Evolutionary conservation across 2,329 filamentous ascomycete genomes (phyloP), one percentile per base, ranked within the genome.

Genomic region (Myrmaecium sp.): DNA sequence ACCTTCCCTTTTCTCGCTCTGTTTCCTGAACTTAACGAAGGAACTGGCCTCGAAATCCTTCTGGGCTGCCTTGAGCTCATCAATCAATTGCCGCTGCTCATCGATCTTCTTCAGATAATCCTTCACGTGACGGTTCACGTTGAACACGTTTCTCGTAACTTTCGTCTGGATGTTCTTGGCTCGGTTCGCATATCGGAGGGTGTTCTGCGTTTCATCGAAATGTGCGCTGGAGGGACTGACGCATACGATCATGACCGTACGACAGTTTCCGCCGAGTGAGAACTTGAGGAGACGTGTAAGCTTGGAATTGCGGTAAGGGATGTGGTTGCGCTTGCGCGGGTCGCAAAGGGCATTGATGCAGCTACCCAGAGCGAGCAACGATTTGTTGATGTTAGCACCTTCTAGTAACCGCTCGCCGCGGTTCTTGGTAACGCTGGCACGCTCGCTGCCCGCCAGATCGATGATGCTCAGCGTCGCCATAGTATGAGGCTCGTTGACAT

Each of bases 81-180:
- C 93, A 51, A 98, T 98, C 44, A 94, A 56, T n/a, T 74, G 76
- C 66, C 93, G 84, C 50, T 98, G 86, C 56, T 98, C 89, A 46
- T 98, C 86, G 42, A 98, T 98, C 65, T 95, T 95, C 60, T 94
- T 89, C 49, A 98, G 57, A 56, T 93, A 98, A 54, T 98, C 89
- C 60, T 98, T 98, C 44, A 98, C 89, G 55, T 98, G 89, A 34
- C 89, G 78, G 51, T 98, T 94, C 36, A 98, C 89, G 50, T 98
- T 98, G 59, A 91, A 98, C 14, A 95, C 84, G 47, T 98, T 98
- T 43, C 84, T 74, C n/a, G 89, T 94, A 30, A 94, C 83, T 64
- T 98, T 98, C 32, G 89, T 98, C 58, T 95, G 91, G 47, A 98
- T 98, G 45, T 98, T 98, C 68, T 98, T 98, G 32, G 89, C 89